Evolutionary conservation across 2,329 filamentous ascomycete genomes (phyloP).

Genomic region (Aspergillaceae sp.): DNA sequence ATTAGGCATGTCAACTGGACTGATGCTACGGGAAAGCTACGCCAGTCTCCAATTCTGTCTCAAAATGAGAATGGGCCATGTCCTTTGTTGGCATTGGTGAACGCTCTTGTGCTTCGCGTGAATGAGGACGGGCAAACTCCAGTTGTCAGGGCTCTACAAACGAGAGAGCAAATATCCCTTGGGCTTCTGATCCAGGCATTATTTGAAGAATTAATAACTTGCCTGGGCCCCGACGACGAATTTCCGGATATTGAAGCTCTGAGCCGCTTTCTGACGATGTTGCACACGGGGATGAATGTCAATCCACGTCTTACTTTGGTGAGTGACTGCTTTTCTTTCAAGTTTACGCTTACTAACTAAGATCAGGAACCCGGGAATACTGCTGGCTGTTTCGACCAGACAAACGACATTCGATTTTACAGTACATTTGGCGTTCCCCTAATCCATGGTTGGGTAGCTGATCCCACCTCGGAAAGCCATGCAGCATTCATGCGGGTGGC

Average conservation of each 20-base stretch:
- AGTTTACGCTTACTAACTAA: constrained; percentile 31
- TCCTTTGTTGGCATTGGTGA: constrained; percentile 84
- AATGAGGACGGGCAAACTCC: constrained; percentile 58
- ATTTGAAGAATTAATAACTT: constrained; percentile 86
- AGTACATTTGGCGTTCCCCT: constrained; percentile 79
- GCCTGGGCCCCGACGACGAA: constrained; percentile 55
- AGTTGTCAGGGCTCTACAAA: constrained; percentile 66
- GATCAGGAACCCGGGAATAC: constrained; percentile 24
- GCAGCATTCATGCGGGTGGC: constrained; percentile 65
- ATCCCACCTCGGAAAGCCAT: constrained; percentile 56
- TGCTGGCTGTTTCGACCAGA: constrained; percentile 77
- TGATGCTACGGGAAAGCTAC: constrained; percentile 56
- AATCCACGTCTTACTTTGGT: constrained; percentile 76
- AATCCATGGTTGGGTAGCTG: constrained; percentile 85
- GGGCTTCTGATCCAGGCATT: constrained; percentile 79
- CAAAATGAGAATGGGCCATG: constrained; percentile 95
- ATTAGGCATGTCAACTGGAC: constrained; percentile 88
- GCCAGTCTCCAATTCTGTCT: constrained; percentile 76
- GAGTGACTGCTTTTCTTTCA: constrained; percentile 3
- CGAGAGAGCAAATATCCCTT: constrained; percentile 79
- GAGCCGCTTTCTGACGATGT: constrained; percentile 74
- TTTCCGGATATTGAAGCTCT: constrained; percentile 83
- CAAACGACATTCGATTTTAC: constrained; percentile 82
- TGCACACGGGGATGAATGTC: constrained; percentile 97
- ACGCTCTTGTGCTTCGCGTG: constrained; percentile 79